Conservation (phyloP, 306 rosid species). For the Vigna reflexopilosa region DNA sequence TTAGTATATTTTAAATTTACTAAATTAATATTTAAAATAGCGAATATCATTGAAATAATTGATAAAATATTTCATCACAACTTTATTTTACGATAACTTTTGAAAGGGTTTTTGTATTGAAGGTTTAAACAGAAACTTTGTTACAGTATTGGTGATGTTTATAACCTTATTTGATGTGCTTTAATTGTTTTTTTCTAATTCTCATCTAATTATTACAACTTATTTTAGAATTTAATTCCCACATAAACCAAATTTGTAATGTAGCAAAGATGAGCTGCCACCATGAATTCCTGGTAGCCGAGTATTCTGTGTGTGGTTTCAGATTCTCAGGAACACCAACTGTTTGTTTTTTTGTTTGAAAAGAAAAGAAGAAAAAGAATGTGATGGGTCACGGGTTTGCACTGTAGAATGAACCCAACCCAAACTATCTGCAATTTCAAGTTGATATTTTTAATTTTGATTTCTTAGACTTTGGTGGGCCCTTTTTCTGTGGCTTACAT, state of each 20-base stretch:
- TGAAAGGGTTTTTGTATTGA: too few relatives aligned
- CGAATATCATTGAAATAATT: too few relatives aligned
- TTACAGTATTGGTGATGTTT: too few relatives aligned
- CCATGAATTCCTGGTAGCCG: conserved; percentile 1
- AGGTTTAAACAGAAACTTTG: too few relatives aligned
- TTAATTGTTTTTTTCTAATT: not conserved
- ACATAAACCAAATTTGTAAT: conserved; percentile 30
- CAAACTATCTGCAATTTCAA: not conserved
- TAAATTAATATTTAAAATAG: too few relatives aligned
- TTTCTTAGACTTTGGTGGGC: not conserved
- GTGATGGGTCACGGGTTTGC: not conserved
- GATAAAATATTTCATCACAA: too few relatives aligned
- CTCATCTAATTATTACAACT: not conserved
- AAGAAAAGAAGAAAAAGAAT: not conserved
- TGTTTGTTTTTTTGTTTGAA: not conserved
- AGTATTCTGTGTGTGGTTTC: conserved; percentile 6
- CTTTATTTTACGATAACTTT: too few relatives aligned
- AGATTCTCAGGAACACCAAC: not conserved
- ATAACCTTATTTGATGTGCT: too few relatives aligned
- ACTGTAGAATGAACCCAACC: conserved; percentile 1
- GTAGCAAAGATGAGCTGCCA: conserved; percentile 12
- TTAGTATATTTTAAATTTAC: too few relatives aligned
- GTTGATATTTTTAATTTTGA: not conserved
- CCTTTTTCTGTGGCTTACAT: conserved; percentile 55
- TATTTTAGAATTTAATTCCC: not conserved